phyloP scores from a whole-genome alignment of 2,329 filamentous ascomycete species.

The Ascochyta fabae region DNA sequence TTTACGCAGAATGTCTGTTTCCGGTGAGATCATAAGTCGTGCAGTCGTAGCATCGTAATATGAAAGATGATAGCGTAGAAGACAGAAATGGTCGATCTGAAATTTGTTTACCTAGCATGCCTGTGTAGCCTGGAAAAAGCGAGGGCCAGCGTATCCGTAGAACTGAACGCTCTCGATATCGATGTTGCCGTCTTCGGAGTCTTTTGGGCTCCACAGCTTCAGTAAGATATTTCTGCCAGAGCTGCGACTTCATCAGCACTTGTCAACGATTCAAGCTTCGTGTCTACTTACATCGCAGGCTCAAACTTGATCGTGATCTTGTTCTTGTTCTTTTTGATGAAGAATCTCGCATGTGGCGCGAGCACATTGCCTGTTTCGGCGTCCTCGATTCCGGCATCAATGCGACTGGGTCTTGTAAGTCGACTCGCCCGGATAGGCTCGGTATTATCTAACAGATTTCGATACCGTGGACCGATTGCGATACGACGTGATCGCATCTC shows the following conservation, averaged over 20 bases:
- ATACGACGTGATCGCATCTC: constrained; percentile 9
- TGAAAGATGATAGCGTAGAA: too few species aligned
- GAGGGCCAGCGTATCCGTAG: constrained; percentile 82
- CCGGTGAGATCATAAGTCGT: background rate
- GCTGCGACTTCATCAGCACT: constrained; percentile 38
- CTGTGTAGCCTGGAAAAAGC: constrained; percentile 78
- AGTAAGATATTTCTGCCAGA: constrained; percentile 84
- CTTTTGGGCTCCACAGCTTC: constrained; percentile 85
- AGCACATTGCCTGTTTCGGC: constrained; percentile 54
- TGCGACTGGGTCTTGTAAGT: constrained; percentile 43
- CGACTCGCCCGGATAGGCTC: constrained; percentile 41
- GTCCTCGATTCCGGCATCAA: constrained; percentile 30
- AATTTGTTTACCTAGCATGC: constrained; percentile 22
- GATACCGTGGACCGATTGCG: constrained; percentile 11
- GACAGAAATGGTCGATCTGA: background rate
- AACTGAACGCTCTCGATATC: constrained; percentile 87
- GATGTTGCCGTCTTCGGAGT: constrained; percentile 71
- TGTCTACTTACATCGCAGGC: constrained; percentile 67
- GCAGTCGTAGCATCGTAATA: background rate
- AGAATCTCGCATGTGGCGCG: constrained; percentile 79
- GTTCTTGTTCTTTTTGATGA: constrained; percentile 80
- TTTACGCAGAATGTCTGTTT: background rate
- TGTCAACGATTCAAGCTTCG: rapidly evolving
- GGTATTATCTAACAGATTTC: constrained; percentile 12
- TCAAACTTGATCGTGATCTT: constrained; percentile 88